phyloP scores from a whole-genome alignment of 1,139 yeast genomes.

The Taphrina pruni region DNA sequence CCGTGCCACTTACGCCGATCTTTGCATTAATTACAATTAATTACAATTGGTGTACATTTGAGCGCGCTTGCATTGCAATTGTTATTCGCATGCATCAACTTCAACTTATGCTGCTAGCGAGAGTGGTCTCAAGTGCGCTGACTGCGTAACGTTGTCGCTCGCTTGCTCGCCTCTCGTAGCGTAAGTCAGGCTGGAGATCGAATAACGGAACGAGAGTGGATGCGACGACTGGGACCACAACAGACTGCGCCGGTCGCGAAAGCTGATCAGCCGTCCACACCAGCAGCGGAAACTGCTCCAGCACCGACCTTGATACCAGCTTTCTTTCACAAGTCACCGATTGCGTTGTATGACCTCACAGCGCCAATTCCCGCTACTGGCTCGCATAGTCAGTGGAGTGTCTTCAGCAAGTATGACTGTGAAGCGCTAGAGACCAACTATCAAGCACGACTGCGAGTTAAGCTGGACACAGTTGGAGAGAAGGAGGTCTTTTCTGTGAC shows the following conservation, averaged over 20 bases:
- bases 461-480: neutral
- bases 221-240: constrained; percentile 16
- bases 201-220: neutral
- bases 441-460: neutral
- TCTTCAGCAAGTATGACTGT: constrained; percentile 33
- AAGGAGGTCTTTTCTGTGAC: neutral
- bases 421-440: constrained; percentile 19
- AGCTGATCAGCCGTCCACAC: constrained; percentile 20
- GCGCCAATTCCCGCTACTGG: constrained; percentile 32
- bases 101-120: too few relatives aligned
- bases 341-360: constrained; percentile 34
- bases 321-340: constrained; percentile 33
- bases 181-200: neutral
- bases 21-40: too few relatives aligned
- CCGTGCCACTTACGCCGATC: constrained; percentile 6
- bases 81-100: too few relatives aligned
- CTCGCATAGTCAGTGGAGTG: constrained; percentile 27
- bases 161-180: too few relatives aligned
- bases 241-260: constrained; percentile 1
- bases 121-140: too few relatives aligned
- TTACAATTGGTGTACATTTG: too few relatives aligned
- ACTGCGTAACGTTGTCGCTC: too few relatives aligned
- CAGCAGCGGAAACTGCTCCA: constrained; percentile 21
- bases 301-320: constrained; percentile 31
- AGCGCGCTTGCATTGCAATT: too few relatives aligned